Evolutionary conservation across 1,139 yeast genomes (phyloP).

Genomic region (Eremothecium sinecaudum): DNA sequence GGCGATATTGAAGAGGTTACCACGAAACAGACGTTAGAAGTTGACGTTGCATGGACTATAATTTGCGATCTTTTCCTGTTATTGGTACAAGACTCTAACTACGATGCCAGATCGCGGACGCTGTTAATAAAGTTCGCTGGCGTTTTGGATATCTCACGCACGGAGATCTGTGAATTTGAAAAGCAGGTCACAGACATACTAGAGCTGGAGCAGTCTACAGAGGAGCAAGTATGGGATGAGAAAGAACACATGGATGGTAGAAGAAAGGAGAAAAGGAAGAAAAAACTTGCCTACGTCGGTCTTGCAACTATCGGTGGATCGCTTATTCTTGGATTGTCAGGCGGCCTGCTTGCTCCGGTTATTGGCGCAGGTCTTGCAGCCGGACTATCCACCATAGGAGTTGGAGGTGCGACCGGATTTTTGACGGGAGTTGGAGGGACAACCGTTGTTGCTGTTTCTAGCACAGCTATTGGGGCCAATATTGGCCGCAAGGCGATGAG

Average conservation of each 20-base stretch:
- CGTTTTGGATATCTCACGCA: conserved; percentile 43
- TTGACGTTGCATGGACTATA: conserved; percentile 88
- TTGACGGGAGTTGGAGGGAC: conserved; percentile 97
- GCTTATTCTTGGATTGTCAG: conserved; percentile 84
- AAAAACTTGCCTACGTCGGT: conserved; percentile 79
- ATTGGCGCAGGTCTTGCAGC: conserved; percentile 98
- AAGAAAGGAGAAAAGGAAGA: conserved; percentile 53
- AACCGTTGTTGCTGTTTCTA: conserved; percentile 85
- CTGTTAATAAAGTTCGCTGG: conserved; percentile 59
- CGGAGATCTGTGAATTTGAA: conserved; percentile 83
- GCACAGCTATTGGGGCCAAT: conserved; percentile 82
- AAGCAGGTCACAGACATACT: conserved; percentile 81
- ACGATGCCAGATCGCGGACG: conserved; percentile 82
- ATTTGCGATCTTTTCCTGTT: conserved; percentile 81
- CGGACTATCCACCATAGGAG: conserved; percentile 89
- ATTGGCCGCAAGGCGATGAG: conserved; percentile 84
- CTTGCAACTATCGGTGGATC: conserved; percentile 97
- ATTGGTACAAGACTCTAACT: conserved; percentile 72
- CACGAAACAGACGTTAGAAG: conserved; percentile 37
- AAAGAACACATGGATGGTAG: conserved; percentile 59
- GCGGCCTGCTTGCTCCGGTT: conserved; percentile 92
- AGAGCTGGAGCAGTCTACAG: conserved; percentile 69
- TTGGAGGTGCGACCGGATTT: conserved; percentile 83
- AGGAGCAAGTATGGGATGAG: conserved; percentile 70
- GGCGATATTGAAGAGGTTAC: conserved; percentile 8